A percentile compares a stretch with the other conserved stretches of the same genome.
phyloP scores from a whole-genome alignment of 2,329 filamentous ascomycete genomes.

The Fusarium nygamai region DNA sequence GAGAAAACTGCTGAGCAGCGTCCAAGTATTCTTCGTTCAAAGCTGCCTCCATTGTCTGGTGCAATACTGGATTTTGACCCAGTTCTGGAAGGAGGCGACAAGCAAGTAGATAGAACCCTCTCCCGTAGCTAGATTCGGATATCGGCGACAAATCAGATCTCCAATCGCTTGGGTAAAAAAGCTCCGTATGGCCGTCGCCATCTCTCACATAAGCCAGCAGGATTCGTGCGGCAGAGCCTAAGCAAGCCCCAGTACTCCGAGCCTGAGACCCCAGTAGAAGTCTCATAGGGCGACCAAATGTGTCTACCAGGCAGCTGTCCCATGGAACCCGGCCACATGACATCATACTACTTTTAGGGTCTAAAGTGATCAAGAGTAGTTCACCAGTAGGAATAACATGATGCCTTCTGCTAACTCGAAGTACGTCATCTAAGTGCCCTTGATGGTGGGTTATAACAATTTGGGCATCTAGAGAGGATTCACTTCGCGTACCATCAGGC shows the following conservation, averaged over 20 bases:
- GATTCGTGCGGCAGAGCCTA: fast-evolving
- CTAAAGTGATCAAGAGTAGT: too few relatives aligned
- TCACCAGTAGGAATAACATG: too few relatives aligned
- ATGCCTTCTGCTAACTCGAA: fast-evolving
- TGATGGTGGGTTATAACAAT: fast-evolving
- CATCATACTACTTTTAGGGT: too few relatives aligned
- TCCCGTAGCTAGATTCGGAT: fast-evolving
- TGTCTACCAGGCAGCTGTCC: neutral
- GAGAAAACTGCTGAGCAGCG: fast-evolving
- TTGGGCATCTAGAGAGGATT: fast-evolving
- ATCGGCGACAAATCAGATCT: too few relatives aligned
- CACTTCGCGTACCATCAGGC: fast-evolving
- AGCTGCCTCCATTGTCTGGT: neutral
- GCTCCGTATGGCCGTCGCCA: neutral
- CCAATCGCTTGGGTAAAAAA: too few relatives aligned
- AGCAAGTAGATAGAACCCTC: fast-evolving
- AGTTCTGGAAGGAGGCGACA: neutral
- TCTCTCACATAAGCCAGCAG: fast-evolving
- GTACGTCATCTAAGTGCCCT: fast-evolving
- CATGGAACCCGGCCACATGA: fast-evolving
- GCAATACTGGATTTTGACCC: fast-evolving
- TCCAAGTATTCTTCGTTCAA: fast-evolving
- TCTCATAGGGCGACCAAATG: neutral
- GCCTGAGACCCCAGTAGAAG: fast-evolving
- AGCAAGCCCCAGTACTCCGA: fast-evolving